A percentile compares a stretch with the other conserved stretches of the same genome.
Evolutionary conservation across 2,329 filamentous ascomycete species (phyloP).

Genomic region (Xylaria hypoxylon): DNA sequence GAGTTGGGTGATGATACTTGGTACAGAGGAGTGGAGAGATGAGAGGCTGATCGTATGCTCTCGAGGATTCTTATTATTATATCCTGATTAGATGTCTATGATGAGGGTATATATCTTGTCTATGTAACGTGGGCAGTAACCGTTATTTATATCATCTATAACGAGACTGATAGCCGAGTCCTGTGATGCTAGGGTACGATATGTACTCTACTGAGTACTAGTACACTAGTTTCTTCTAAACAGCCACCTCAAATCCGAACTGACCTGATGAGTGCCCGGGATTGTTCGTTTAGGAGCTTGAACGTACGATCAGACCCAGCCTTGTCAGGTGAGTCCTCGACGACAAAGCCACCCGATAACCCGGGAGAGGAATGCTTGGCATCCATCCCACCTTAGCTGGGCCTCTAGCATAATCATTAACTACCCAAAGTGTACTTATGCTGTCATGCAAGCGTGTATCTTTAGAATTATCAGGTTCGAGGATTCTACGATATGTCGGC

Average conservation of each 20-base stretch:
- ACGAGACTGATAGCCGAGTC: constrained; percentile 1
- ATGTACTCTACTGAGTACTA: constrained; percentile 2
- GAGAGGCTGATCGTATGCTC: constrained; percentile 22
- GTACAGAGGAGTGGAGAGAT: constrained; percentile 28
- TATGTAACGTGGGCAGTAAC: neutral
- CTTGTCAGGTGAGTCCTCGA: constrained; percentile 31
- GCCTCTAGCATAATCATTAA: constrained; percentile 17
- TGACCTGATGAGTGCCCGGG: constrained; percentile 21
- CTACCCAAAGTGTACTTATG: constrained; percentile 10
- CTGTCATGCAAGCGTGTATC: constrained; percentile 2
- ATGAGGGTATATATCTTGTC: constrained; percentile 14
- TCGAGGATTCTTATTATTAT: constrained; percentile 2
- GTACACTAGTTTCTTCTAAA: constrained; percentile 10
- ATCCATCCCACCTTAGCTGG: neutral
- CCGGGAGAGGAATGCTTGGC: constrained; percentile 21
- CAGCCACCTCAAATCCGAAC: constrained; percentile 4
- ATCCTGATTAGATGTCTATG: constrained; percentile 21
- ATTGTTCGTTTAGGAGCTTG: constrained; percentile 18
- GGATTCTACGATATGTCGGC: constrained; percentile 10
- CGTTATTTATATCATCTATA: constrained; percentile 22
- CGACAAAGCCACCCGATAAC: constrained; percentile 13
- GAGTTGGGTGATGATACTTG: constrained; percentile 18
- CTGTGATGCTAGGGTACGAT: neutral
- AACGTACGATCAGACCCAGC: constrained; percentile 35
- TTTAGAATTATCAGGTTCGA: neutral